Evolutionary conservation across 768 basidiomycete genomes (phyloP), one percentile per base, ranked within the genome.

Genomic region (Gloeophyllum trabeum): DNA sequence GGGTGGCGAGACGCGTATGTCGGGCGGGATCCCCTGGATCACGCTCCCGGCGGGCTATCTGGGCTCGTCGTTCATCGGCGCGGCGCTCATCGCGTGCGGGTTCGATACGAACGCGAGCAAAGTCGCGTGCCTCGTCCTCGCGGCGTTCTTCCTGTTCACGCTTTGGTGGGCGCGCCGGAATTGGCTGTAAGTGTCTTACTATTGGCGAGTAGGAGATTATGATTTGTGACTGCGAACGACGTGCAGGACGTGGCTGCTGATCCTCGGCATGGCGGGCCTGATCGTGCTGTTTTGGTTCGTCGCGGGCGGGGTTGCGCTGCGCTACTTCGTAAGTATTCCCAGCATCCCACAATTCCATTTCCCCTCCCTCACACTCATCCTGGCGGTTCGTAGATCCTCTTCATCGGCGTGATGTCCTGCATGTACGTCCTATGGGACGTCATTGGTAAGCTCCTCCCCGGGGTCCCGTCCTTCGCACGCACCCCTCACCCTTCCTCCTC

Each of bases 61-160:
- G 35, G 87, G 89, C 24, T 83, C 86, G 4, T 79, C 81, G 3
- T 67, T 94, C 53, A 88, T 94, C 41, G 92, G 92, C 20, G 91
- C 88, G 2, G 72, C 73, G 35, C 66, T 96, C 30, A 92, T 96
- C 45, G 75, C 88, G 10, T 89, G 86, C 47, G 90, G 88, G 10
- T 91, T 91, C 56, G 75, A 91, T 59, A 89, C 85, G 36, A 80
- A 86, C 48, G 91, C 91, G 3, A 84, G 81, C 62, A 94, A 94
- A 56, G 54, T 91, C 35, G 90, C 88, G 1, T 76, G 76, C 18
- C 58, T 94, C 18, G 78, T 81, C 6, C 68, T 94, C 39, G 91
- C 79, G 6, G 83, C 59, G n/a, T 86, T 90, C 61, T 93, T 92
- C 63, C 48, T 93, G 24, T 69, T 92, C 50, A 91, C 88, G 1